phyloP scores from a whole-genome alignment of 257 asterid species.

The Jacaranda mimosifolia region DNA sequence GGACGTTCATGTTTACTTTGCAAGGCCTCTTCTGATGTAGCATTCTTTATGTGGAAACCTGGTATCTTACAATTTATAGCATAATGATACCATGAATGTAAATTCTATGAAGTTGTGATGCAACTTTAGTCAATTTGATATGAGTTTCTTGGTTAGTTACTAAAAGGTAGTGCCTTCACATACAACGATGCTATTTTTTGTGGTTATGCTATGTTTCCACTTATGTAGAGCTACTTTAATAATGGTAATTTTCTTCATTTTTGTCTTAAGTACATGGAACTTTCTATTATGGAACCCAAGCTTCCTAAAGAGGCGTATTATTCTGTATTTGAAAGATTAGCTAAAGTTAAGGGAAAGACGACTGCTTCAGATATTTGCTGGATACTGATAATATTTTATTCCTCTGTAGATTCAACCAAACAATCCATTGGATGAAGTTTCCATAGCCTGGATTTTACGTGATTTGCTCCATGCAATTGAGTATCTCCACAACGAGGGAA shows the following conservation, averaged over 20 bases:
- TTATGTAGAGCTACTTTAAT: not conserved
- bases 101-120: slow-evolving; percentile 28
- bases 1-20: not conserved
- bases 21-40: slow-evolving; percentile 3
- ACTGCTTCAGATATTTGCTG: slow-evolving; percentile 4
- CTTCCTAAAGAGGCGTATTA: not conserved
- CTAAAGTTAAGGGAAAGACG: not conserved
- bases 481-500: slow-evolving; percentile 97
- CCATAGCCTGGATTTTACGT: slow-evolving; percentile 92
- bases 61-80: not conserved
- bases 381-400: slow-evolving; percentile 33
- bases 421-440: slow-evolving; percentile 93
- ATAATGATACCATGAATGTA: slow-evolving; percentile 17
- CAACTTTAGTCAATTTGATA: not conserved
- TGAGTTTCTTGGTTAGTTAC: not conserved
- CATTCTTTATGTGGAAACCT: slow-evolving; percentile 24
- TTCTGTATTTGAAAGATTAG: not conserved
- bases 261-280: not conserved
- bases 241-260: not conserved
- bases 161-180: slow-evolving; percentile 10
- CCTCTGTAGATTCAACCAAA: slow-evolving; percentile 90
- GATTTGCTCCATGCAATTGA: slow-evolving; percentile 97
- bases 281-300: not conserved
- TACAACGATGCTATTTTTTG: not conserved
- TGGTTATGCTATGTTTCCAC: not conserved